Base-by-base conservation (phyloP, 257 asterid genomes). In the Nicotiana knightiana region DNA sequence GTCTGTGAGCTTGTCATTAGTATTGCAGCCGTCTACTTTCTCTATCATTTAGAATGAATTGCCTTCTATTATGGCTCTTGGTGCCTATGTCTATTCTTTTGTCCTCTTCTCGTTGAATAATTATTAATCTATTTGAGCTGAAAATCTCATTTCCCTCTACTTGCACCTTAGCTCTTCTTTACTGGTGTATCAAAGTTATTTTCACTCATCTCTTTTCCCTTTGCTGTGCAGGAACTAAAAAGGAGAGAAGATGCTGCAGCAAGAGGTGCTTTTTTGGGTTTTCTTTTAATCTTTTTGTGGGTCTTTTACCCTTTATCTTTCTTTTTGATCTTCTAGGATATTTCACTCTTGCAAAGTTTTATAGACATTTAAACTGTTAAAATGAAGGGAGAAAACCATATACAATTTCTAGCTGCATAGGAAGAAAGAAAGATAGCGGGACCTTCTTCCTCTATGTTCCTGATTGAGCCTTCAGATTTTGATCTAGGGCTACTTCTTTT, bases 211-310 rank as follows among this genome's bases (percentile, higher is more conserved):
- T 82, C 51, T 37, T 48, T 75, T 82, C 21, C n/a, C 21, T 8
- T 13, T 70, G 75, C 30, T 30, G 32, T 35, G 48, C 76, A 82
- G 85, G 85, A 82, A 6, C 54, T 82, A 61, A 82, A 76, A 76
- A 77, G 66, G 57, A 82, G 81, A 76, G 85, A 82, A 55, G 66
- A 77, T 8, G 97, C 98, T 39, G 92, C 91, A 78, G 92, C 95
- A 70, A 87, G 97, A 94, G 98, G 98, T 94, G 82, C 37, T 82
- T 82, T 24, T 85, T 64, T 35, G 39, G 39, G 39, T 35, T 35
- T 5, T 35, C 39, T 35, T 35, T 35, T 35, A 35, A 35, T 35
- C 39, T 35, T 35, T 35, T 35, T 35, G 39, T 35, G 46, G 63
- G 15, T 66, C 32, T 4, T 30, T 35, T 12, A 5, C 37, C 81